Evolutionary conservation across 257 asterid genomes (phyloP).

Genomic region (Plantago elongata): DNA sequence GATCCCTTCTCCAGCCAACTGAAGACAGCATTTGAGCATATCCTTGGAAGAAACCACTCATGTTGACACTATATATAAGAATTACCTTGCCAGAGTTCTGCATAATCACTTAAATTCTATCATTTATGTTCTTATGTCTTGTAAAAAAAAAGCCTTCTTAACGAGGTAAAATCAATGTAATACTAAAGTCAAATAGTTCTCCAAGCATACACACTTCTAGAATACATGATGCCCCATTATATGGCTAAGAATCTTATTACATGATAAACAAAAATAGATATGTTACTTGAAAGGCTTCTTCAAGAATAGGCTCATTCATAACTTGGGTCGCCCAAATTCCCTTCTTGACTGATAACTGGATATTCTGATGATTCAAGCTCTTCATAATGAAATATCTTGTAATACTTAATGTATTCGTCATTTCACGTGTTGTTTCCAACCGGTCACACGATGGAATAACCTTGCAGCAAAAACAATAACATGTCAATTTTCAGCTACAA

Average conservation of each 20-base stretch:
- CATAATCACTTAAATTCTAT: constrained; percentile 46
- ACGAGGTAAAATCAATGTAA: constrained; percentile 24
- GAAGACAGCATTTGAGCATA: constrained; percentile 93
- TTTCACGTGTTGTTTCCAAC: constrained; percentile 45
- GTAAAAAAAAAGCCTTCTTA: constrained; percentile 15
- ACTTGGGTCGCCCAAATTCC: constrained; percentile 99
- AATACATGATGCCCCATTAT: constrained; percentile 28
- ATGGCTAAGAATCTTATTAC: constrained; percentile 35
- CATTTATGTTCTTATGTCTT: constrained; percentile 24
- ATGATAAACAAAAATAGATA: constrained; percentile 27
- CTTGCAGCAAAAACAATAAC: too few relatives aligned
- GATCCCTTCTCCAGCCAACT: constrained; percentile 79
- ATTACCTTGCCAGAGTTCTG: constrained; percentile 94
- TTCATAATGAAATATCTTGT: constrained; percentile 88
- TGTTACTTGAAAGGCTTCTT: constrained; percentile 92
- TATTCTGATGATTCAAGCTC: constrained; percentile 87
- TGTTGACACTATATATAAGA: constrained; percentile 94
- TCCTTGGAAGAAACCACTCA: constrained; percentile 99
- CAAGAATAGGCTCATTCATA: constrained; percentile 94
- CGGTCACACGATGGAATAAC: constrained; percentile 31
- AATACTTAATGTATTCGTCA: constrained; percentile 38
- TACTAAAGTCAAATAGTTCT: constrained; percentile 20
- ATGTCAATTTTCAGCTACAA: too few relatives aligned
- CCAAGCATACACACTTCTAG: constrained; percentile 17
- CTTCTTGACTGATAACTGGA: constrained; percentile 67